Conservation (phyloP, 495 filamentous ascomycete species). For the Neurospora pannonica region DNA sequence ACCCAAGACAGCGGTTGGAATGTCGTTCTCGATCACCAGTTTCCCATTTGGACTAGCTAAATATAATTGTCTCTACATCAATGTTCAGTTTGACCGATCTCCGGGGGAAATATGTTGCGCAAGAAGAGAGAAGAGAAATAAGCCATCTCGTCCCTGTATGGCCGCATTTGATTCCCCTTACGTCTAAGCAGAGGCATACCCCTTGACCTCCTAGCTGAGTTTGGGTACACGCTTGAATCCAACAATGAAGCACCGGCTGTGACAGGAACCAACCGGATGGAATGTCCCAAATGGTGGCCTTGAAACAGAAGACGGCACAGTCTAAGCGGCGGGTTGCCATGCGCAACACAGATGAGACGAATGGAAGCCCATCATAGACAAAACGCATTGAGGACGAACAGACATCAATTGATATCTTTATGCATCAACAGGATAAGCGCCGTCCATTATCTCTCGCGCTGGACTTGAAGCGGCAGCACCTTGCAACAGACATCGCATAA, state of each 20-base stretch:
- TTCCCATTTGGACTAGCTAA: neutral
- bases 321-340: neutral
- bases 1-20: neutral
- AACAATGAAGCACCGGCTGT: neutral
- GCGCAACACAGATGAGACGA: neutral
- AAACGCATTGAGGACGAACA: neutral
- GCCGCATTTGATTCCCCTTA: neutral
- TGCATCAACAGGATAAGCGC: neutral
- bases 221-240: neutral
- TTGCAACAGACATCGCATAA: neutral
- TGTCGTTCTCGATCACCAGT: neutral
- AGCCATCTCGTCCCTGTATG: neutral
- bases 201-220: neutral
- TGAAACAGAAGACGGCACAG: neutral
- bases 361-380: neutral
- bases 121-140: neutral
- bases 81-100: neutral
- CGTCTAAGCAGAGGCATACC: neutral
- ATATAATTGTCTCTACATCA: neutral
- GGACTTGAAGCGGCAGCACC: neutral
- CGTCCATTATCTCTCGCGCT: neutral
- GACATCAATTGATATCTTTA: neutral
- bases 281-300: neutral
- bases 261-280: neutral
- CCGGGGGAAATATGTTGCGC: neutral